These are phyloP conservation scores for Aquilaria yunnanensis DNA, from an alignment of 345 rosid species.

Conservation along the genomic window DNA sequence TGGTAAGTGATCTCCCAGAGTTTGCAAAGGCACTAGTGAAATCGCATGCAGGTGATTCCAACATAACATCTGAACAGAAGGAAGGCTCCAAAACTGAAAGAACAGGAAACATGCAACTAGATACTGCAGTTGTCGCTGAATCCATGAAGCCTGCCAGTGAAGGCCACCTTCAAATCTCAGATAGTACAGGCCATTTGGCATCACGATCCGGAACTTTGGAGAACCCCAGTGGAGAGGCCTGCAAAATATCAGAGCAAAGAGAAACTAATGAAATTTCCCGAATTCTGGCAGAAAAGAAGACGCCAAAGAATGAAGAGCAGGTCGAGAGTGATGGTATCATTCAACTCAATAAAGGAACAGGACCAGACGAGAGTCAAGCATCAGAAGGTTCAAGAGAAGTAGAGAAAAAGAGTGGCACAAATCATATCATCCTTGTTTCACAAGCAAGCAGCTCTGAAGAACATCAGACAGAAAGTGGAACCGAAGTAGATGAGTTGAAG, in stretches of 20 bases:
- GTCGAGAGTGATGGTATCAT: slow-evolving; percentile 4
- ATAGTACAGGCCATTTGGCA: slow-evolving; percentile 29
- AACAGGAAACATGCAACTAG: slow-evolving; percentile 18
- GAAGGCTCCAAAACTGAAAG: slow-evolving; percentile 14
- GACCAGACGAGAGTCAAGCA: slow-evolving; percentile 18
- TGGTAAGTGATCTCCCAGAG: slow-evolving; percentile 10
- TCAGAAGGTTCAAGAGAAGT: slow-evolving; percentile 9
- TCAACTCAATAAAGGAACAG: slow-evolving; percentile 12
- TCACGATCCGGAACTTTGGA: slow-evolving; percentile 27
- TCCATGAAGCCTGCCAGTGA: slow-evolving; percentile 3
- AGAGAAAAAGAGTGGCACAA: slow-evolving; percentile 9
- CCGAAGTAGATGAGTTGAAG: background rate
- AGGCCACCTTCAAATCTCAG: slow-evolving; percentile 21
- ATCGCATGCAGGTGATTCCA: slow-evolving; percentile 13
- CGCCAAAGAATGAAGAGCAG: slow-evolving; percentile 11
- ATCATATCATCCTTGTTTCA: slow-evolving; percentile 2
- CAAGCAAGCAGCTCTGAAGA: slow-evolving; percentile 2
- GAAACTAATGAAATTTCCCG: slow-evolving; percentile 11
- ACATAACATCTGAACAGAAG: slow-evolving; percentile 28
- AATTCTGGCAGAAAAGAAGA: slow-evolving; percentile 18
- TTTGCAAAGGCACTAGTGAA: slow-evolving; percentile 13
- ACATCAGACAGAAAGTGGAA: slow-evolving; percentile 8
- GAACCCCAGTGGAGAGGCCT: slow-evolving; percentile 24
- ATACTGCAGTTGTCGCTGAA: slow-evolving; percentile 19
- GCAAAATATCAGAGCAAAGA: slow-evolving; percentile 4